Base-by-base conservation (phyloP, 306 rosid species). In the Fagus sylvatica region DNA sequence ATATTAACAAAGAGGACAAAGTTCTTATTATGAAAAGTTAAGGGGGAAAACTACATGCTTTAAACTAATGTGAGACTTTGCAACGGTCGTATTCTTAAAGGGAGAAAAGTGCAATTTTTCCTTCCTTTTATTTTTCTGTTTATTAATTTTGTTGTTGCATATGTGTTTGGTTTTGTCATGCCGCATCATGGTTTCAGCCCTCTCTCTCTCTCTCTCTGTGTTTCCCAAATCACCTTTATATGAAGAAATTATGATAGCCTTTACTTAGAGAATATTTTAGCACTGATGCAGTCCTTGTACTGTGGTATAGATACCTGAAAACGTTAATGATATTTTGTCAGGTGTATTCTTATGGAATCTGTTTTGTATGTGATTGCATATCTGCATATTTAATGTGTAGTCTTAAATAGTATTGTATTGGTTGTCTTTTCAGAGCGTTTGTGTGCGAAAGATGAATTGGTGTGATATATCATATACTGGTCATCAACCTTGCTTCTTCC, bases 401-500 rank as follows among this genome's bases (percentile, higher is more conserved):
- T 79, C 65, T 49, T 65, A 34, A 42, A 71, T 43, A 48, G 22
- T 75, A 34, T 60, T 82, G 71, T 49, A n/a, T 30, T 41, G 43
- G 42, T 82, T 84, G 69, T 78, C 62, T 17, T 34, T 81, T 55
- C 93, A 94, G 97, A 90, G 90, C 98, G 98, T 46, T 15, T 94
- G 83, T 94, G 96, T 81, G 78, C 88, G 46, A 90, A 85, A 84
- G 97, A 91, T 62, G 89, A 89, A 69, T 79, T 81, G 84, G 59
- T 61, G 85, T 56, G 71, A 41, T 53, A 39, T 28, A 68, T 69
- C 51, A 46, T 46, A 10, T 48, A 57, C 48, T 30, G 69, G 54
- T 53, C 80, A 10, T 46, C 55, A 74, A 68, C 76, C 7, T 72
- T 77, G 16, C 72, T 74, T 71, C 49, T 75, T 74, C 2, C 8